A percentile compares a stretch with the other conserved stretches of the same genome.
These are phyloP conservation scores for Eucalyptus regnans DNA, from an alignment of 345 rosid genomes.

Conservation along the genomic window DNA sequence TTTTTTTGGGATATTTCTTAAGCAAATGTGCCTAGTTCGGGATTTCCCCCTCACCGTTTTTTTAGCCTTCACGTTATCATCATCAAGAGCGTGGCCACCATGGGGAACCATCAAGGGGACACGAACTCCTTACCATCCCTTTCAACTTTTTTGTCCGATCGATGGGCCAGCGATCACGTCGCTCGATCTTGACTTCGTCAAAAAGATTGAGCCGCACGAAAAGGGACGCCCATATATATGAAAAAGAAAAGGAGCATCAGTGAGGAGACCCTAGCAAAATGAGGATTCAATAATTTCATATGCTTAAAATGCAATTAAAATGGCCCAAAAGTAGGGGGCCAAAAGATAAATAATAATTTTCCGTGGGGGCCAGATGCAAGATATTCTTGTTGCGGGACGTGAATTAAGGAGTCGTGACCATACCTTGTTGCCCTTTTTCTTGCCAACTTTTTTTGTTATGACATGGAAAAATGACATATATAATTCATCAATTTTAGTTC, in stretches of 20 bases:
- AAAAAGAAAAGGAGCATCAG: not conserved
- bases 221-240: not conserved
- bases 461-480: not conserved
- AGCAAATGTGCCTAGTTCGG: not conserved
- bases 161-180: not conserved
- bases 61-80: not conserved
- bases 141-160: not conserved
- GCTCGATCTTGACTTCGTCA: not conserved
- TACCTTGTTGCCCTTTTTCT: not conserved
- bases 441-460: not conserved
- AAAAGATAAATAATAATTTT: not conserved
- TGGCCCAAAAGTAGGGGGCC: not conserved
- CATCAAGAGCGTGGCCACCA: not conserved
- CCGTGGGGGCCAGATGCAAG: not conserved
- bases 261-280: not conserved
- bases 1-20: not conserved
- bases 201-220: not conserved
- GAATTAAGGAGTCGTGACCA: not conserved
- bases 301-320: not conserved
- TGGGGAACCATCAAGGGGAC: not conserved
- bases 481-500: too few relatives aligned
- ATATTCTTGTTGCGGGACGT: not conserved
- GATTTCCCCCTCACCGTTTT: not conserved
- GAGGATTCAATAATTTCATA: not conserved
- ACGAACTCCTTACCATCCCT: not conserved